phyloP scores from a whole-genome alignment of 179 eudicot species.

The Actinidia arguta region DNA sequence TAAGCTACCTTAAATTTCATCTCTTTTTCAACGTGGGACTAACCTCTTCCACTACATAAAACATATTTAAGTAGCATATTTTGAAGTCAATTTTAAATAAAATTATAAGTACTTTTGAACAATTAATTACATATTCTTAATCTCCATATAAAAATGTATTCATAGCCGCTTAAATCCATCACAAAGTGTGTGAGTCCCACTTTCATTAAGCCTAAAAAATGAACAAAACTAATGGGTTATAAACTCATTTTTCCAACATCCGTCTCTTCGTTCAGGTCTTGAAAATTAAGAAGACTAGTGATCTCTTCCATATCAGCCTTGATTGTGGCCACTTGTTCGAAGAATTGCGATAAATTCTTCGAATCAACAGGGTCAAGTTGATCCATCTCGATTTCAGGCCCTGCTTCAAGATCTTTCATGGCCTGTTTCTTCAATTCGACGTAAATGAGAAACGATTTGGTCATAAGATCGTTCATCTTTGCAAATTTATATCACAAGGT shows the following conservation, averaged over 20 bases:
- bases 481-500: not conserved
- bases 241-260: constrained; percentile 3
- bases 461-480: constrained; percentile 36
- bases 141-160: no score
- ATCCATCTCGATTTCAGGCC: constrained; percentile 23
- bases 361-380: constrained; percentile 17
- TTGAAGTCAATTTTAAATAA: no score
- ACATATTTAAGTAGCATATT: no score
- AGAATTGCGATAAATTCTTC: constrained; percentile 54
- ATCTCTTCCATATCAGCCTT: constrained; percentile 53
- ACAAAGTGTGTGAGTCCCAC: no score
- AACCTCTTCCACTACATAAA: no score
- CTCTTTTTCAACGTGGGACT: no score
- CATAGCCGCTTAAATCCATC: no score
- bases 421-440: constrained; percentile 34
- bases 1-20: no score
- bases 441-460: constrained; percentile 29
- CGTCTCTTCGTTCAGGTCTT: constrained; percentile 53
- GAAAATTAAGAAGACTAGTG: constrained; percentile 48
- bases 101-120: no score
- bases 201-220: no score
- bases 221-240: no score
- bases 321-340: constrained; percentile 49
- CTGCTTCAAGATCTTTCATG: constrained; percentile 17
- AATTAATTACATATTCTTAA: no score